Evolutionary conservation across 176 grass and related monocot species (phyloP).

Genomic region (Bothriochloa decipiens): DNA sequence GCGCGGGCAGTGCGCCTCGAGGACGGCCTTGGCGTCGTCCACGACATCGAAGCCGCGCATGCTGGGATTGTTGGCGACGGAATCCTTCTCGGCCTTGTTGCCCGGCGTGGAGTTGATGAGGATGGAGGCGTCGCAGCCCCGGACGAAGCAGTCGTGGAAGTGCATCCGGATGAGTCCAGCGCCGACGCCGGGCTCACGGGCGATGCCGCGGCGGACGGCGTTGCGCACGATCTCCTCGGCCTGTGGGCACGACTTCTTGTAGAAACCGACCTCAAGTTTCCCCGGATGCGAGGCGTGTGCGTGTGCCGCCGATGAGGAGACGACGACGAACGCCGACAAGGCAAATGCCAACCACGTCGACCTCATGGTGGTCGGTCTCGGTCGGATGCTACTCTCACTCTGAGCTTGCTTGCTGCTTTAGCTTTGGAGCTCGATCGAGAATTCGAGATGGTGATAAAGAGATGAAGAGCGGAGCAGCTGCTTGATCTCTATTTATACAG

Average conservation of each 20-base stretch:
- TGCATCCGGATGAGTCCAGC: slow-evolving; percentile 73
- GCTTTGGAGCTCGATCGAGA: neutral
- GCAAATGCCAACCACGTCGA: neutral
- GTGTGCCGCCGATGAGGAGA: neutral
- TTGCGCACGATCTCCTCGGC: slow-evolving; percentile 66
- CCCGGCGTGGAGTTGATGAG: too few species aligned
- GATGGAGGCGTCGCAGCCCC: slow-evolving; percentile 83
- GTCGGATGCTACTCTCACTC: neutral
- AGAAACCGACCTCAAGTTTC: slow-evolving; percentile 58
- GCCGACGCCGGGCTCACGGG: slow-evolving; percentile 44
- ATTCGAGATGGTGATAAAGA: neutral
- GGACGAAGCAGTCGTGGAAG: slow-evolving; percentile 98
- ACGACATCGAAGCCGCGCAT: slow-evolving; percentile 55
- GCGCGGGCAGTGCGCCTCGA: slow-evolving; percentile 53
- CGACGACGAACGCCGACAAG: neutral
- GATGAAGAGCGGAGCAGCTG: neutral
- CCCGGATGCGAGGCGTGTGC: too few species aligned
- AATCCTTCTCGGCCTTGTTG: too few species aligned
- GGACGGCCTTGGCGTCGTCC: slow-evolving; percentile 56
- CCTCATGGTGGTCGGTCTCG: neutral
- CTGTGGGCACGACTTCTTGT: slow-evolving; percentile 56
- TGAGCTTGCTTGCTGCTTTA: neutral
- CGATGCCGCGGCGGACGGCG: slow-evolving; percentile 50
- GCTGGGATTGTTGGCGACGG: slow-evolving; percentile 51
- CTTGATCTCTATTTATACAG: neutral